Conservation (phyloP, 352 stramenopile species). For the Plasmopara viticola region DNA sequence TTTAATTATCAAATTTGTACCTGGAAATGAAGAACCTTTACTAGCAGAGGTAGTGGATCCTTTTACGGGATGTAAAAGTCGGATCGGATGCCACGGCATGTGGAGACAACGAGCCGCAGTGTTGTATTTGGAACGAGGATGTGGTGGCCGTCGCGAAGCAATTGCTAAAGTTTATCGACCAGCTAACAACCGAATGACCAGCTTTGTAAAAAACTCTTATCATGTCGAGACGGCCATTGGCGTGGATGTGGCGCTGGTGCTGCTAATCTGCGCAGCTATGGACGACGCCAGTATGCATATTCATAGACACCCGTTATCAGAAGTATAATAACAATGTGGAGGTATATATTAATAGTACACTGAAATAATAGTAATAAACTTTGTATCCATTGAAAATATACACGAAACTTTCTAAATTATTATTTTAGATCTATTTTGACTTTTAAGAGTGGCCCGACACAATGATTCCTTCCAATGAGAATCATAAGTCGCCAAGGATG, state of each 20-base stretch:
- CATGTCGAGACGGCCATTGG: slow-evolving; percentile 34
- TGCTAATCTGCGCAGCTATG: slow-evolving; percentile 33
- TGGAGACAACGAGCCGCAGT: slow-evolving; percentile 28
- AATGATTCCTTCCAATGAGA: slow-evolving; percentile 1
- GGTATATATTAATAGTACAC: too few species aligned
- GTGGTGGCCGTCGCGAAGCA: slow-evolving; percentile 16
- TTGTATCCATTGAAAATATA: too few species aligned
- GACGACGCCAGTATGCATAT: slow-evolving; percentile 29
- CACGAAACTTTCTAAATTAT: too few species aligned
- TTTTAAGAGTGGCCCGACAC: not conserved
- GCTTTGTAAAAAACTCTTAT: slow-evolving; percentile 20
- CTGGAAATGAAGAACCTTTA: slow-evolving; percentile 25
- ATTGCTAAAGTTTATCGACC: slow-evolving; percentile 36
- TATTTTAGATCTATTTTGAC: not conserved
- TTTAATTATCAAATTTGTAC: slow-evolving; percentile 29
- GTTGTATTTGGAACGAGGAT: slow-evolving; percentile 28
- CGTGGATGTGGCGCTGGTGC: slow-evolving; percentile 27
- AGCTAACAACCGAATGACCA: slow-evolving; percentile 15
- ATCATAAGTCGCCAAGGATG: slow-evolving; percentile 22
- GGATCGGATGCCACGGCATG: slow-evolving; percentile 28
- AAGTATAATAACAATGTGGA: too few species aligned
- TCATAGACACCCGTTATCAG: slow-evolving; percentile 13
- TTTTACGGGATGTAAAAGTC: slow-evolving; percentile 25
- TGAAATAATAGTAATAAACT: too few species aligned
- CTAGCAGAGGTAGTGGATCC: slow-evolving; percentile 29